Conservation (phyloP, 345 rosid species). For the Populus davidiana region DNA sequence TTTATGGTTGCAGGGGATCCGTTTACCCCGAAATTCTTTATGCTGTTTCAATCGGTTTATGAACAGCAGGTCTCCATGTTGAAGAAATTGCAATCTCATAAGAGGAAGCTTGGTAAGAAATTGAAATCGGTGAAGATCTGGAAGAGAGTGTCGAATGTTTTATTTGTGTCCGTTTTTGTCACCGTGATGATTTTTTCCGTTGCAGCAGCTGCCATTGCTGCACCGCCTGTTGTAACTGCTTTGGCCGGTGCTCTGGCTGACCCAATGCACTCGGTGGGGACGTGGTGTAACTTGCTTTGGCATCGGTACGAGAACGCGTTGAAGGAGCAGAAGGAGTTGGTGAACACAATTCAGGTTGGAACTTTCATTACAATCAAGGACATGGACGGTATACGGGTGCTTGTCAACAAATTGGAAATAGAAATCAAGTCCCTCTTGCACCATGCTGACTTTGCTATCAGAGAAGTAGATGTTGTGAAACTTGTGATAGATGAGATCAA, state of each 20-base stretch:
- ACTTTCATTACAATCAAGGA: conserved; percentile 53
- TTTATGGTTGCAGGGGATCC: conserved; percentile 72
- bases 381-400: conserved; percentile 58
- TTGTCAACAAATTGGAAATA: conserved; percentile 49
- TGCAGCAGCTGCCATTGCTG: conserved; percentile 85
- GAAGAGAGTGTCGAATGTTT: conserved; percentile 67
- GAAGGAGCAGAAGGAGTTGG: conserved; percentile 54
- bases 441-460: conserved; percentile 47
- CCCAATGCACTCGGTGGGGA: conserved; percentile 67
- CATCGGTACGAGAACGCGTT: conserved; percentile 47
- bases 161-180: conserved; percentile 68
- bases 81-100: conserved; percentile 39
- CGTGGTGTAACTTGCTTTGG: conserved; percentile 75
- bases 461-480: conserved; percentile 50
- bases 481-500: conserved; percentile 75
- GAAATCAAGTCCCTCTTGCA: conserved; percentile 52
- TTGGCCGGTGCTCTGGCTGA: conserved; percentile 65
- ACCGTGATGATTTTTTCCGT: conserved; percentile 73
- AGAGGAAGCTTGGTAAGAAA: conserved; percentile 66
- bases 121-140: conserved; percentile 57
- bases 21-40: conserved; percentile 59
- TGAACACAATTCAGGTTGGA: conserved; percentile 42
- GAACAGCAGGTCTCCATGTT: conserved; percentile 54
- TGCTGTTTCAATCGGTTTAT: conserved; percentile 47
- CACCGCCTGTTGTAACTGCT: conserved; percentile 66